Conservation (phyloP, 805 yeast species). For the Cyberlindnera veronae region DNA sequence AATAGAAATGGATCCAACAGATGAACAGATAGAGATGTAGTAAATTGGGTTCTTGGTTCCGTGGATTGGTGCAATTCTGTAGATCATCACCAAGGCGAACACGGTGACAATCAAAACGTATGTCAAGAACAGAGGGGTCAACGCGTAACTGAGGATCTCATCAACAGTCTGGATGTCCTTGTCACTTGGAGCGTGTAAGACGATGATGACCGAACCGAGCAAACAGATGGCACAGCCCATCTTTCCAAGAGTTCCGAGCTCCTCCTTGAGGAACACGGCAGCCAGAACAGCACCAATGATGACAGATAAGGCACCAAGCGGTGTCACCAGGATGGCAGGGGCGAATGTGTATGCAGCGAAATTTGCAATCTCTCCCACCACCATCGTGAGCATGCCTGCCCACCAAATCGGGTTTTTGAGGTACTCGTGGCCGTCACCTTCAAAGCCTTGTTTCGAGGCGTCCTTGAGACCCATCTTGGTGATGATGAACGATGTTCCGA, state of each 20-base stretch:
- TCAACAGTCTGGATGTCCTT: slow-evolving; percentile 85
- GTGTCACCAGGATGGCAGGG: slow-evolving; percentile 89
- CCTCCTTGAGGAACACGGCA: slow-evolving; percentile 78
- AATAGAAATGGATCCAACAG: slow-evolving; percentile 87
- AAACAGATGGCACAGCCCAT: slow-evolving; percentile 92
- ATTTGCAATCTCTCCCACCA: slow-evolving; percentile 86
- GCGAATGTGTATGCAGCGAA: slow-evolving; percentile 96
- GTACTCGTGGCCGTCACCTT: slow-evolving; percentile 74
- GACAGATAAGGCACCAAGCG: slow-evolving; percentile 85
- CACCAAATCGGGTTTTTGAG: slow-evolving; percentile 88
- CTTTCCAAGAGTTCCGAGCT: slow-evolving; percentile 81
- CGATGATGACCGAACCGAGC: slow-evolving; percentile 83
- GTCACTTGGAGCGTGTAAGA: slow-evolving; percentile 92
- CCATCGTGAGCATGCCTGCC: slow-evolving; percentile 90
- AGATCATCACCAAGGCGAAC: slow-evolving; percentile 76
- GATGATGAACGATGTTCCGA: slow-evolving; percentile 85
- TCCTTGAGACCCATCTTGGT: slow-evolving; percentile 83
- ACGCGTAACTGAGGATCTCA: slow-evolving; percentile 78
- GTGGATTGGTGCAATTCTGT: slow-evolving; percentile 74
- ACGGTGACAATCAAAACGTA: slow-evolving; percentile 60
- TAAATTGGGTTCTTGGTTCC: slow-evolving; percentile 85
- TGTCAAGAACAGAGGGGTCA: slow-evolving; percentile 69
- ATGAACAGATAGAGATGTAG: slow-evolving; percentile 83
- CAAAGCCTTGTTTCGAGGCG: slow-evolving; percentile 60
- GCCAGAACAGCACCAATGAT: slow-evolving; percentile 92